phyloP scores from a whole-genome alignment of 2,329 filamentous ascomycete genomes.

The Falciphora oryzae region DNA sequence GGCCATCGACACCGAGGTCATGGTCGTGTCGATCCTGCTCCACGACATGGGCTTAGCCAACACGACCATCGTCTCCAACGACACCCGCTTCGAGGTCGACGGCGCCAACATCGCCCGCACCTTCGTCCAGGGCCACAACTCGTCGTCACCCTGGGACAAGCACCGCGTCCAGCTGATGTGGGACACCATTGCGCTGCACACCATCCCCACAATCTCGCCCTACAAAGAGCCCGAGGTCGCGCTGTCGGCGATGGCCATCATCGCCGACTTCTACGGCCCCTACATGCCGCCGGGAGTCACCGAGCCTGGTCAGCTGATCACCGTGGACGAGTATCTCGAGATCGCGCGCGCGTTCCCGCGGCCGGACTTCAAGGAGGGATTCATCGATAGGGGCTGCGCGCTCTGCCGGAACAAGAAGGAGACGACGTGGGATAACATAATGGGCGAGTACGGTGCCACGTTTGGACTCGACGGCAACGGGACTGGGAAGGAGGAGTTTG shows the following conservation, averaged over 20 bases:
- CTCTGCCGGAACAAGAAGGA: conserved; percentile 34
- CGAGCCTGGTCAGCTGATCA: conserved; percentile 20
- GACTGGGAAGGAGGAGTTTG: too few relatives aligned
- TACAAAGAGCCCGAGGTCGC: conserved; percentile 38
- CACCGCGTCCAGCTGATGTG: conserved; percentile 39
- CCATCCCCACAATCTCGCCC: conserved; percentile 27
- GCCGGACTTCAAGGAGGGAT: conserved; percentile 24
- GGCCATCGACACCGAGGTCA: conserved; percentile 29
- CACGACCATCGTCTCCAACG: conserved; percentile 28
- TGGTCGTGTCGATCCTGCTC: conserved; percentile 32
- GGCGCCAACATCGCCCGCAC: conserved; percentile 37
- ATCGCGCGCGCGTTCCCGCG: conserved; percentile 30
- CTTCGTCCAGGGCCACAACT: conserved; percentile 25
- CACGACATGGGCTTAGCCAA: conserved; percentile 36
- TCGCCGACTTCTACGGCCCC: conserved; percentile 33
- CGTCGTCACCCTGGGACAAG: conserved; percentile 30
- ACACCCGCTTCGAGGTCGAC: conserved; percentile 46
- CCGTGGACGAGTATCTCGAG: conserved; percentile 26
- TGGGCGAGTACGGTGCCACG: background rate
- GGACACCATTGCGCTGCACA: conserved; percentile 43
- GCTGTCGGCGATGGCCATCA: conserved; percentile 26
- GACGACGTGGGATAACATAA: conserved; percentile 27
- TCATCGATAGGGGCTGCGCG: conserved; percentile 32
- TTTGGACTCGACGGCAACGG: too few relatives aligned
- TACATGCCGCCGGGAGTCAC: background rate